These are phyloP conservation scores for Lasiosphaeris hirsuta DNA, from an alignment of 495 filamentous ascomycete species.

Conservation along the genomic window DNA sequence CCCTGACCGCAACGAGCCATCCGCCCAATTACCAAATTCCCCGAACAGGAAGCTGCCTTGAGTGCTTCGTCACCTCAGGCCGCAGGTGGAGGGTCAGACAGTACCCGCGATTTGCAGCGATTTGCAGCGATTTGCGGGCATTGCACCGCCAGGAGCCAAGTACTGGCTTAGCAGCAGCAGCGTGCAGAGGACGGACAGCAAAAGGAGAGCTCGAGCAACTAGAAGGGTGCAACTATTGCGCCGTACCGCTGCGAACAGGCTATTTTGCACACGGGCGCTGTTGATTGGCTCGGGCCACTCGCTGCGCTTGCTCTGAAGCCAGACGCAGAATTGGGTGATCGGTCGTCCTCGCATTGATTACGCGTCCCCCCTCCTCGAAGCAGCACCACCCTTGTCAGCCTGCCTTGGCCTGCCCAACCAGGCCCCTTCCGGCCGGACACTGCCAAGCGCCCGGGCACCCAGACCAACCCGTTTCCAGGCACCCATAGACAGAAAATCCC, in stretches of 20 bases:
- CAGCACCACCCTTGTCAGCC: conserved; percentile 23
- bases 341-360: conserved; percentile 34
- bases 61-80: conserved; percentile 36
- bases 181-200: background rate
- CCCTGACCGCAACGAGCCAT: background rate
- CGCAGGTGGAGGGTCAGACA: conserved; percentile 17
- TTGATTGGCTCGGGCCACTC: conserved; percentile 16
- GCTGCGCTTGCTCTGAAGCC: conserved; percentile 8
- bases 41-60: conserved; percentile 28
- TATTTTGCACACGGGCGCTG: conserved; percentile 10
- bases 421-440: conserved; percentile 23
- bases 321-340: conserved; percentile 16
- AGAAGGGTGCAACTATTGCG: conserved; percentile 15
- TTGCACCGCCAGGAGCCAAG: conserved; percentile 6
- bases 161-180: conserved; percentile 10
- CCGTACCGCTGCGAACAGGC: conserved; percentile 24
- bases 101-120: too few species aligned
- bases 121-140: background rate
- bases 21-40: conserved; percentile 1
- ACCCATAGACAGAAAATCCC: conserved; percentile 35
- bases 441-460: conserved; percentile 28
- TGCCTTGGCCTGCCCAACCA: conserved; percentile 28
- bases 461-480: conserved; percentile 21
- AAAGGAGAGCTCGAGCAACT: too few species aligned
- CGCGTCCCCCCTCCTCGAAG: conserved; percentile 36